Conservation (phyloP, 305 asterid genomes). For the Coffea humblotiana region DNA sequence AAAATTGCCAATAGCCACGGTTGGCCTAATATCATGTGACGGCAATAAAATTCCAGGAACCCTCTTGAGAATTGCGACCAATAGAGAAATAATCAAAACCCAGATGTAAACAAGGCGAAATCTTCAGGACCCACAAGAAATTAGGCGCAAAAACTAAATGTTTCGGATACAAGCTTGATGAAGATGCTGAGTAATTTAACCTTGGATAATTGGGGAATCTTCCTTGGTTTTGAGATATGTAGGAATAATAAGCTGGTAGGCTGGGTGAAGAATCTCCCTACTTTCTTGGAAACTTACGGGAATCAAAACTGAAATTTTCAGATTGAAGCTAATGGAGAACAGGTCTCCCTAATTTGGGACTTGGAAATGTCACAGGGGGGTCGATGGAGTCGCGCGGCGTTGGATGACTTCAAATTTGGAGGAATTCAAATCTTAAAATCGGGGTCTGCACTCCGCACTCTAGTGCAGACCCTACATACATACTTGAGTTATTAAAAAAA, state of each 20-base stretch:
- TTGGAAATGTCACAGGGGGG: background rate
- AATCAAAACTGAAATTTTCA: constrained; percentile 3
- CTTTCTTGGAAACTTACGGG: constrained; percentile 28
- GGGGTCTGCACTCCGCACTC: too few relatives aligned
- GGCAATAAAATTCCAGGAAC: background rate
- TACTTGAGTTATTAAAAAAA: too few relatives aligned
- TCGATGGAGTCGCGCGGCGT: background rate
- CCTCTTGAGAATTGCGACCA: background rate
- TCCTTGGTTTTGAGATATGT: background rate
- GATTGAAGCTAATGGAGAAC: background rate
- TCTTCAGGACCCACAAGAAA: constrained; percentile 6
- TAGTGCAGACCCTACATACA: too few relatives aligned
- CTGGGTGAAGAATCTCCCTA: constrained; percentile 16
- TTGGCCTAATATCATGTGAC: background rate
- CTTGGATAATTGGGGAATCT: constrained; percentile 17
- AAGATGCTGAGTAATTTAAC: background rate
- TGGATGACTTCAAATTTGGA: background rate
- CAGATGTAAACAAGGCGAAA: constrained; percentile 2
- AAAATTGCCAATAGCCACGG: background rate
- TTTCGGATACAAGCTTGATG: constrained; percentile 1
- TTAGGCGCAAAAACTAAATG: background rate
- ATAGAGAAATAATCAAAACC: background rate
- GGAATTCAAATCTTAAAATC: background rate
- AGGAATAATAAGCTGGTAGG: background rate
- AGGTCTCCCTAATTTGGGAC: background rate